phyloP scores from a whole-genome alignment of 2,329 filamentous ascomycete species.

The Cordyceps pruinosa region DNA sequence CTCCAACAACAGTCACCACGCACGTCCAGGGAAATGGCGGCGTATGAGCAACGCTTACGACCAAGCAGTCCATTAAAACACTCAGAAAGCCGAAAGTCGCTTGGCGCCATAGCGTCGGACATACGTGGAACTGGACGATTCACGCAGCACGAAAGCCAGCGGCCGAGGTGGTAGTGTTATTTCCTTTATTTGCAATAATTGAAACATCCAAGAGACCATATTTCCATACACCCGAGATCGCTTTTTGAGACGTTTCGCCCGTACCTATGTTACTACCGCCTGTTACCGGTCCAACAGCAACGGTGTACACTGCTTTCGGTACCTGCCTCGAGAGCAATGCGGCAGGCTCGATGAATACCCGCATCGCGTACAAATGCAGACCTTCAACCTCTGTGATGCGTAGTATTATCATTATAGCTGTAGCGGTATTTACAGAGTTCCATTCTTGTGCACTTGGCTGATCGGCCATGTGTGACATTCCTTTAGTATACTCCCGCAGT shows the following conservation, averaged over 20 bases:
- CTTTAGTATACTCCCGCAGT: not conserved
- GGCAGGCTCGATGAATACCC: not conserved
- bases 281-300: not conserved
- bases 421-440: not conserved
- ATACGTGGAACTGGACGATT: not conserved
- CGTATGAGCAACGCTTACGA: conserved; percentile 42
- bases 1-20: conserved; percentile 39
- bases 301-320: not conserved
- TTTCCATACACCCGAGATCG: too few species aligned
- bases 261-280: not conserved
- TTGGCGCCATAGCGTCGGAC: conserved; percentile 7
- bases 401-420: not conserved
- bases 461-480: not conserved
- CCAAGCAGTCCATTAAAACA: conserved; percentile 36
- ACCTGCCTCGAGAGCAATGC: not conserved
- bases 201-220: not conserved
- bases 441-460: not conserved
- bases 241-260: not conserved
- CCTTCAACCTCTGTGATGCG: not conserved
- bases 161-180: conserved; percentile 6
- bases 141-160: not conserved
- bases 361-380: not conserved
- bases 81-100: conserved; percentile 23
- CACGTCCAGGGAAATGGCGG: conserved; percentile 57
- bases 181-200: not conserved